A percentile compares a stretch with the other conserved stretches of the same genome.
These are phyloP conservation scores for Chaetoceros muelleri DNA, from an alignment of 108 stramenopile genomes.

Conservation along the genomic window DNA sequence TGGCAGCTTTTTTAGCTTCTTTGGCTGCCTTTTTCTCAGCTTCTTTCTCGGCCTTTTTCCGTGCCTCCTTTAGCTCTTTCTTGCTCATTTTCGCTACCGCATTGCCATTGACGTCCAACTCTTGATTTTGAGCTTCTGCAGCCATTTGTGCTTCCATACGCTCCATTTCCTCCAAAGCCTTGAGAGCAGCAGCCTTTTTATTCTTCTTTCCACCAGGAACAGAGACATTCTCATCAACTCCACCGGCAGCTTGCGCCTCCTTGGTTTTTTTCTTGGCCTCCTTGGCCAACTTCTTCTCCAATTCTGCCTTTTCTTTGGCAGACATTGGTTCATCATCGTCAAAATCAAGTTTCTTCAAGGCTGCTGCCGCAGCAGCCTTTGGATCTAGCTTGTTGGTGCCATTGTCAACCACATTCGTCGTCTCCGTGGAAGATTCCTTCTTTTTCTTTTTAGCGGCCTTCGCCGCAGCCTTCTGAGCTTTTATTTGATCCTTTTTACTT, in stretches of 20 bases:
- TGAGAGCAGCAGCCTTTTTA: slow-evolving; percentile 2
- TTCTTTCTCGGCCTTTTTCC: slow-evolving; percentile 28
- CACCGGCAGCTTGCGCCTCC: not conserved
- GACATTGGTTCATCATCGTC: slow-evolving; percentile 14
- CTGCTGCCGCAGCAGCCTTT: slow-evolving; percentile 1
- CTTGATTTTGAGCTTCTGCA: slow-evolving; percentile 9
- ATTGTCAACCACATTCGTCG: slow-evolving; percentile 26
- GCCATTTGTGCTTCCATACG: slow-evolving; percentile 9
- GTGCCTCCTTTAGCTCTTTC: slow-evolving; percentile 31
- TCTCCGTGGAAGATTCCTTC: no score
- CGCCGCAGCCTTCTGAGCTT: slow-evolving; percentile 27
- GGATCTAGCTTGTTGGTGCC: slow-evolving; percentile 24
- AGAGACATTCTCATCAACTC: not conserved
- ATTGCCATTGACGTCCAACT: not conserved
- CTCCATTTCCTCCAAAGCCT: slow-evolving; percentile 38
- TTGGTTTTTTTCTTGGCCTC: slow-evolving; percentile 13
- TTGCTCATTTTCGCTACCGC: slow-evolving; percentile 14
- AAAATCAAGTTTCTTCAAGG: slow-evolving; percentile 1
- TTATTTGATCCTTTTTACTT: slow-evolving; percentile 41
- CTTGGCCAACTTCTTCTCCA: slow-evolving; percentile 31
- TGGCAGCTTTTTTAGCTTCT: slow-evolving; percentile 18
- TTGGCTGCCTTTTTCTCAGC: slow-evolving; percentile 24
- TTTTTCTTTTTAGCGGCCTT: slow-evolving; percentile 24
- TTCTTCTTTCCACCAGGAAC: slow-evolving; percentile 5
- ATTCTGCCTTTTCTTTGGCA: slow-evolving; percentile 14